phyloP scores from a whole-genome alignment of 176 grass and related monocot species.

The Microstegium vimineum region DNA sequence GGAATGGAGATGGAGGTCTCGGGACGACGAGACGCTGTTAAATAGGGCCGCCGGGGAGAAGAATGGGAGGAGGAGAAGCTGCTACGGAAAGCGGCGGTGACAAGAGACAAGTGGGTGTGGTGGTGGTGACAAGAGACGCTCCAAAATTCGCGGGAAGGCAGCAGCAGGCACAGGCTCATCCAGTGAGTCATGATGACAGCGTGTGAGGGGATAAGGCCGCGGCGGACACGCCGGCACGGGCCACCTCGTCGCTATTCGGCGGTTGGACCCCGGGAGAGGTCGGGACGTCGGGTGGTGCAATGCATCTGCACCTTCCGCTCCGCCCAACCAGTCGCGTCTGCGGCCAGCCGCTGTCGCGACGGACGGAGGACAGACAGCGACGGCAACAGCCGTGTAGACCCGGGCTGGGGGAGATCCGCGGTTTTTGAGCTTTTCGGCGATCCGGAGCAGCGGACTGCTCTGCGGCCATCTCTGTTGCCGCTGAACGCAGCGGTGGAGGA shows the following conservation, averaged over 20 bases:
- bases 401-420: neutral
- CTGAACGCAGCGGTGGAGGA: too few relatives aligned
- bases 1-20: too few relatives aligned
- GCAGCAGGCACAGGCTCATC: too few relatives aligned
- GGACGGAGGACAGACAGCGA: neutral
- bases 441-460: neutral
- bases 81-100: neutral
- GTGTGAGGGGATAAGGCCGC: neutral
- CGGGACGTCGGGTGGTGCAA: neutral
- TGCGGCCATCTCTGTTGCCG: neutral
- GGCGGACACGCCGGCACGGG: neutral
- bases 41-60: neutral
- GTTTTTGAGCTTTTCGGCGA: neutral
- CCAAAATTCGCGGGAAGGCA: slow-evolving; percentile 8
- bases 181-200: neutral
- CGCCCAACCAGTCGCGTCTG: neutral
- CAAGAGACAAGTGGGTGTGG: neutral
- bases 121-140: too few relatives aligned
- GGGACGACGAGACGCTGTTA: too few relatives aligned
- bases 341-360: too few relatives aligned
- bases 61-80: neutral
- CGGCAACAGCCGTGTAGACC: neutral
- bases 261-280: neutral
- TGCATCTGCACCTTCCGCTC: slow-evolving; percentile 26
- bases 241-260: neutral